Evolutionary conservation across 2,329 filamentous ascomycete genomes (phyloP).

Genomic region (Seiridium cupressi): DNA sequence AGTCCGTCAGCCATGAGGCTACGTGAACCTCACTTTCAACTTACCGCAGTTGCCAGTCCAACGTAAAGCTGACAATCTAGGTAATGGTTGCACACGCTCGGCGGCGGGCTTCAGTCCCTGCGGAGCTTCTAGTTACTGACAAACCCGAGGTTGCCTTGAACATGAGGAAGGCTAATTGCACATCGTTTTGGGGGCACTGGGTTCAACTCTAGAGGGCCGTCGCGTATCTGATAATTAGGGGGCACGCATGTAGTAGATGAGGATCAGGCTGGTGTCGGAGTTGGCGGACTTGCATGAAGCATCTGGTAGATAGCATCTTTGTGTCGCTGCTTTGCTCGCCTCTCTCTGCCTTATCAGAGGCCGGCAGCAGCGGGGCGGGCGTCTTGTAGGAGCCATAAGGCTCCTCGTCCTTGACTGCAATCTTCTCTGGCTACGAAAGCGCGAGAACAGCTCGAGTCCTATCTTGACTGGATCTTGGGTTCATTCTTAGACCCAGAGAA

Average conservation of each 20-base stretch:
- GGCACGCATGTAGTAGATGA: not conserved
- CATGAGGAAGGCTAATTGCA: no score
- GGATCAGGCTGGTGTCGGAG: not conserved
- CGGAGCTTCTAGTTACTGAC: no score
- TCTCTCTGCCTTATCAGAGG: not conserved
- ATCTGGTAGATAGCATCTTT: constrained; percentile 2
- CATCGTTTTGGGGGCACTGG: no score
- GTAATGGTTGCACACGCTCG: no score
- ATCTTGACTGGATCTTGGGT: not conserved
- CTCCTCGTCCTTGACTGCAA: not conserved
- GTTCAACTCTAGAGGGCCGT: no score
- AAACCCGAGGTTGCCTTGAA: no score
- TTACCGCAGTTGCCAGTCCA: no score
- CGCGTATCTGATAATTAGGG: not conserved
- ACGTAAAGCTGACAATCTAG: no score
- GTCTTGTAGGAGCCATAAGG: not conserved
- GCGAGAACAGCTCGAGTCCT: not conserved
- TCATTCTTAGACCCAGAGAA: not conserved
- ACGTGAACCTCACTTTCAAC: no score
- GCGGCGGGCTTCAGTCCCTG: no score
- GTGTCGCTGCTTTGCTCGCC: not conserved
- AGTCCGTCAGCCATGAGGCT: no score
- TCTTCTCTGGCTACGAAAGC: not conserved
- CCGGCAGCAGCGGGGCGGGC: not conserved
- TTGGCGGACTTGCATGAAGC: not conserved